Evolutionary conservation across 106 monocot species (phyloP).

Genomic region (Apostasia shenzhenica): DNA sequence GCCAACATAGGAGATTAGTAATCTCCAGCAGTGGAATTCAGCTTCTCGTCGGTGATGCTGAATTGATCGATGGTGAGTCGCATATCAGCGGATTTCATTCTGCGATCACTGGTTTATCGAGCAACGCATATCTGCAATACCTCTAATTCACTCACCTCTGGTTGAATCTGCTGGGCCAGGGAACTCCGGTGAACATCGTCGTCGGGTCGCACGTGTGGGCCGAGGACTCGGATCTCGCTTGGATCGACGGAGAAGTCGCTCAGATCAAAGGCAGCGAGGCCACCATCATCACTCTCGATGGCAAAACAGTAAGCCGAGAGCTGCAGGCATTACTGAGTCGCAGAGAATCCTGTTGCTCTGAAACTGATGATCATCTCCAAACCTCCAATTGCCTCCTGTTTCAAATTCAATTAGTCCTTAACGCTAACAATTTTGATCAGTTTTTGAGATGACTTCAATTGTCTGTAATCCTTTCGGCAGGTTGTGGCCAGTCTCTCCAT

Average conservation of each 20-base stretch:
- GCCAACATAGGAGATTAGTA: neutral
- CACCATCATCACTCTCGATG: constrained; percentile 44
- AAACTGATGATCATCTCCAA: neutral
- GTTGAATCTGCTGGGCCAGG: constrained; percentile 25
- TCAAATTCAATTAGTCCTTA: constrained; percentile 1
- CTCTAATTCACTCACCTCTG: neutral
- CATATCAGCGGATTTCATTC: neutral
- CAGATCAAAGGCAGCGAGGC: constrained; percentile 65
- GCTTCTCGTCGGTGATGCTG: neutral
- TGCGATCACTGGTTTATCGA: neutral
- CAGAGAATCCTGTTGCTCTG: no score
- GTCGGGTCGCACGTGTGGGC: constrained; percentile 93
- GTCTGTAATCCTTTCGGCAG: constrained; percentile 19
- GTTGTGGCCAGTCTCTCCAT: constrained; percentile 49
- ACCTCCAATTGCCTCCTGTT: neutral
- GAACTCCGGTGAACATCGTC: constrained; percentile 97
- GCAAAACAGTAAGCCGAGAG: constrained; percentile 48
- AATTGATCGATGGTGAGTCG: constrained; percentile 21
- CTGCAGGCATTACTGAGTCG: neutral
- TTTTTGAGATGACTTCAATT: neutral
- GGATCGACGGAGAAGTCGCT: constrained; percentile 87
- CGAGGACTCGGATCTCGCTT: constrained; percentile 71
- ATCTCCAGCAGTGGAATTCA: neutral
- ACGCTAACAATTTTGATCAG: neutral
- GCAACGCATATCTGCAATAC: neutral